Evolutionary conservation across 805 yeast genomes (phyloP).

Genomic region (Candida sanyiensis): DNA sequence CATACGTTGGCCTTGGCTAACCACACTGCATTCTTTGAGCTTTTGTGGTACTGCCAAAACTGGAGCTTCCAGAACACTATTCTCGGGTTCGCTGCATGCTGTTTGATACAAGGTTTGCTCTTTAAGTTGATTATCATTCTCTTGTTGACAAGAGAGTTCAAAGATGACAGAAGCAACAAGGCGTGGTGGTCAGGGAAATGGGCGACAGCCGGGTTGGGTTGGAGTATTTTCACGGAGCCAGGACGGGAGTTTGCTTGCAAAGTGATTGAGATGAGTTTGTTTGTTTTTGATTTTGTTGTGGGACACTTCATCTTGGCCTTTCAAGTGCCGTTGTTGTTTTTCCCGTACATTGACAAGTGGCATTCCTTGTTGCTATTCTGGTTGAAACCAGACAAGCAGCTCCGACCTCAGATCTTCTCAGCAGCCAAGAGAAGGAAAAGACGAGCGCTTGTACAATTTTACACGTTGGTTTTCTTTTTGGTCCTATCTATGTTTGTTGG

Average conservation of each 20-base stretch:
- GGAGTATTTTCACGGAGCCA: constrained; percentile 51
- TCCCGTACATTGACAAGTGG: constrained; percentile 54
- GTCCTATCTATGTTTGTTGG: constrained; percentile 27
- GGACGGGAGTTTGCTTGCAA: constrained; percentile 53
- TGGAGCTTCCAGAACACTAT: constrained; percentile 49
- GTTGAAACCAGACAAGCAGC: constrained; percentile 47
- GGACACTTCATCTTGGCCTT: constrained; percentile 47
- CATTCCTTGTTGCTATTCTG: constrained; percentile 57
- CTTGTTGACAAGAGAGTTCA: constrained; percentile 50
- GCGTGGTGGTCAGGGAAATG: constrained; percentile 75
- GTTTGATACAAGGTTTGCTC: constrained; percentile 44
- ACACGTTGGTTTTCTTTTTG: constrained; percentile 32
- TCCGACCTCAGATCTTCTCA: constrained; percentile 42
- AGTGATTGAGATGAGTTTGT: constrained; percentile 49
- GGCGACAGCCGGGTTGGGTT: constrained; percentile 51
- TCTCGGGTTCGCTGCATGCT: constrained; percentile 46
- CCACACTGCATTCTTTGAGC: constrained; percentile 44
- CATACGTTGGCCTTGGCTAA: constrained; percentile 44
- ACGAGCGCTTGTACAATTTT: constrained; percentile 30
- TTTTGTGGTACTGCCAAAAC: constrained; percentile 50
- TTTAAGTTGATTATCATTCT: constrained; percentile 40
- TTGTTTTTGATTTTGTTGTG: constrained; percentile 47
- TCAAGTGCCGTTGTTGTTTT: constrained; percentile 47
- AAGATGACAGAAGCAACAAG: constrained; percentile 46
- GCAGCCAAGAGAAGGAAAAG: constrained; percentile 37